These are phyloP conservation scores for Botrytis fabae DNA, from an alignment of 2,329 filamentous ascomycete species.

Conservation along the genomic window DNA sequence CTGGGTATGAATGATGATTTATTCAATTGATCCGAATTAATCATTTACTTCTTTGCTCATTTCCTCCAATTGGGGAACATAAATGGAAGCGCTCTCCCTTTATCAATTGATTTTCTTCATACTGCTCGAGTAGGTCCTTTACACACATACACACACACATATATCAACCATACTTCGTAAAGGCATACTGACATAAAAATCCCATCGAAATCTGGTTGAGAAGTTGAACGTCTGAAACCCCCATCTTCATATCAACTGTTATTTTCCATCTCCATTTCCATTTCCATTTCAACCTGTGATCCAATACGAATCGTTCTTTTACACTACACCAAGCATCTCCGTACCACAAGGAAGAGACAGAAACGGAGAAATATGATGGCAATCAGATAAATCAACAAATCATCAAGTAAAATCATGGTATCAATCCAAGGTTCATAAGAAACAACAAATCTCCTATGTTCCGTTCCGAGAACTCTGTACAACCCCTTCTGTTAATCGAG, in stretches of 20 bases:
- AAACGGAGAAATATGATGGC: background rate
- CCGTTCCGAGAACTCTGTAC: background rate
- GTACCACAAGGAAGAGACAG: background rate
- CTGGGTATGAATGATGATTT: background rate
- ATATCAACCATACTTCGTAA: background rate
- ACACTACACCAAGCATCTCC: background rate
- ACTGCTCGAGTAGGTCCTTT: background rate
- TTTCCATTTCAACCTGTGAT: background rate
- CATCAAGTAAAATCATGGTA: background rate
- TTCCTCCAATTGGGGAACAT: background rate
- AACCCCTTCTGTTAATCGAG: slow-evolving; percentile 1
- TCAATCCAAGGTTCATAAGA: background rate
- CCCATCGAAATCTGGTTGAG: background rate
- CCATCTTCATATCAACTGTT: background rate
- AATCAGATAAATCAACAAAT: background rate
- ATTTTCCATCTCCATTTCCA: background rate
- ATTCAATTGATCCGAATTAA: too few relatives aligned
- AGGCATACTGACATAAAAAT: background rate
- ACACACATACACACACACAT: too few relatives aligned
- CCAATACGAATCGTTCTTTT: background rate
- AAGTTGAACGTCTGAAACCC: background rate
- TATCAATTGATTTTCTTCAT: background rate
- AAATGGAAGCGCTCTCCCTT: background rate
- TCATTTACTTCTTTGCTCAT: background rate
- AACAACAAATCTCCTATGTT: slow-evolving; percentile 10